Base-by-base conservation (phyloP, 257 asterid species). In the Phtheirospermum japonicum region DNA sequence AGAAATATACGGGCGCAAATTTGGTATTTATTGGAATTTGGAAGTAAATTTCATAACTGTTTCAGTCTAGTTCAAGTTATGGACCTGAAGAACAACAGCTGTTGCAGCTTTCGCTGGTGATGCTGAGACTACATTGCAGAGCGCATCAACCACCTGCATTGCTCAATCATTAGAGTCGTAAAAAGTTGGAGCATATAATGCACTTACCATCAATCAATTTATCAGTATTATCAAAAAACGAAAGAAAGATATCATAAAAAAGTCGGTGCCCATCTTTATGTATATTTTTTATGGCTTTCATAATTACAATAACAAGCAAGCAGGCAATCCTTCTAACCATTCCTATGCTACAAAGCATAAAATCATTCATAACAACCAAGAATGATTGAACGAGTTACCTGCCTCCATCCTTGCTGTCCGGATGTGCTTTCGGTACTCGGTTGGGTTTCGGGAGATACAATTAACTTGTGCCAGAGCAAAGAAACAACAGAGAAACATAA, bases 341-440 rank as follows among this genome's bases (percentile, higher is more conserved):
- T 45, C 60, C 49, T 43, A 45, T 34, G 54, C 49, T 20, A 19
- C 65, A 49, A 39, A 26, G 19, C 26, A 64, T 7, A 52, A 26
- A 50, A 60, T 59, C 55, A 63, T 20, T 48, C 26, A 20, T 13
- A 54, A 62, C 23, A 43, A 33, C 39, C 57, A 20, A 26, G 56
- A 55, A 12, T 11, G 66, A 20, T 39, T 20, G 6, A 40, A n/a
- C 55, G 30, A 10, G 6, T 65, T 83, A 89, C 97, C 94, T 86
- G 95, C 64, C 95, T 86, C 97, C 97, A 89, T 60, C 97, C 97
- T 79, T 86, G 97, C 62, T 84, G 95, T 6, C 88, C 89, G 13
- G 97, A 89, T 37, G 95, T 84, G 71, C 95, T 79, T 68, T 82
- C 97, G 34, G 82, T 89, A 43, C 86, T 84, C 4, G 84, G 89